phyloP scores from a whole-genome alignment of 2,329 filamentous ascomycete genomes.

The Bisporella sp. region DNA sequence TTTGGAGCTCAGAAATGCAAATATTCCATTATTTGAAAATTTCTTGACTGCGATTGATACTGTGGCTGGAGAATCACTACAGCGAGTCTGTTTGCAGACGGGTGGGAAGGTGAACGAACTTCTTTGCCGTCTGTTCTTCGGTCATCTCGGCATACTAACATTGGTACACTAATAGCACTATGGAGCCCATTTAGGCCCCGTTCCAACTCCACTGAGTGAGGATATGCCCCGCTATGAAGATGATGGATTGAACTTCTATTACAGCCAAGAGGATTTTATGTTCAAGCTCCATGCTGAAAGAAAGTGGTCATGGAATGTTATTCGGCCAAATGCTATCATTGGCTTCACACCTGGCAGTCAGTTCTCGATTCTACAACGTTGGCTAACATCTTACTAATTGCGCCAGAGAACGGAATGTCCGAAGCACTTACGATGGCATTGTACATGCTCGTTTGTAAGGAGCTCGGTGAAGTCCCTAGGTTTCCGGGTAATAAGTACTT shows the following conservation, averaged over 20 bases:
- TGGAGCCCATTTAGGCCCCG: slow-evolving; percentile 41
- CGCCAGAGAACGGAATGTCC: slow-evolving; percentile 28
- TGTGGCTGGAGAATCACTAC: slow-evolving; percentile 16
- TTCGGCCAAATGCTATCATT: slow-evolving; percentile 38
- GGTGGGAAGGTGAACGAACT: slow-evolving; percentile 1
- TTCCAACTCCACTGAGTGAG: slow-evolving; percentile 42
- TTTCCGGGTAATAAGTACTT: slow-evolving; percentile 29
- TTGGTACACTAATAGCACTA: slow-evolving; percentile 31
- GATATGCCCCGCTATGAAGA: slow-evolving; percentile 36
- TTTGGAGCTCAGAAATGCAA: slow-evolving; percentile 17
- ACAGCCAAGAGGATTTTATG: slow-evolving; percentile 40
- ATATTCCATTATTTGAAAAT: slow-evolving; percentile 27
- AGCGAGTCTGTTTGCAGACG: slow-evolving; percentile 16
- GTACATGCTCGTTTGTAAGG: slow-evolving; percentile 20
- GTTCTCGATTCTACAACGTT: no score
- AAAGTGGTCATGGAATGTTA: slow-evolving; percentile 34
- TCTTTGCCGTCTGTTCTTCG: no score
- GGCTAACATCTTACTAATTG: no score
- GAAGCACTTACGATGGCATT: slow-evolving; percentile 6
- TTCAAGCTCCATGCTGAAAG: slow-evolving; percentile 19
- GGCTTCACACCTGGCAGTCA: slow-evolving; percentile 27
- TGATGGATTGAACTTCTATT: slow-evolving; percentile 43
- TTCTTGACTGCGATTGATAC: slow-evolving; percentile 25
- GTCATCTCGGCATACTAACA: no score
- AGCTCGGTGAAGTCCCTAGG: slow-evolving; percentile 25